These are phyloP conservation scores for Neostapfia colusana DNA, from an alignment of 176 grass and related monocot genomes.

Conservation along the genomic window DNA sequence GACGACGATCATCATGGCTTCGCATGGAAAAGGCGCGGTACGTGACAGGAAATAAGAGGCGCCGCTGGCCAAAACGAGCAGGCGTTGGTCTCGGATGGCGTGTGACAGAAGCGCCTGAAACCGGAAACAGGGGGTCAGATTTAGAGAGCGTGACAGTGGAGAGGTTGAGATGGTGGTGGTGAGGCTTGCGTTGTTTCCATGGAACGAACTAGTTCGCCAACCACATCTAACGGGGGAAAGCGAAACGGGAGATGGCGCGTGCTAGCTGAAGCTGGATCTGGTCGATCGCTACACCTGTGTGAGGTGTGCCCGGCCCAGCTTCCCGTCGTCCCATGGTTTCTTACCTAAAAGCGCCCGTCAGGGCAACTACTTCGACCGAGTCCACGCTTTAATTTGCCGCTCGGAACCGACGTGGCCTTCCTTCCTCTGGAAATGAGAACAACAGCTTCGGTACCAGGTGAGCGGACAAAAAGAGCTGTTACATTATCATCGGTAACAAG, in stretches of 20 bases:
- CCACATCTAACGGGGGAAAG: conserved; percentile 39
- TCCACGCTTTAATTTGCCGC: neutral
- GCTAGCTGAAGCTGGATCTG: neutral
- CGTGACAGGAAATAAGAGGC: neutral
- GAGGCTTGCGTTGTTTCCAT: neutral
- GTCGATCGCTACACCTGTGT: neutral
- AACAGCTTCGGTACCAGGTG: neutral
- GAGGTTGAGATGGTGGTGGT: neutral
- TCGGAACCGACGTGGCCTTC: neutral
- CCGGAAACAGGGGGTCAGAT: neutral
- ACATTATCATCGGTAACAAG: neutral
- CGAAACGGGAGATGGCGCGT: neutral
- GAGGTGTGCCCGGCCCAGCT: too few relatives aligned
- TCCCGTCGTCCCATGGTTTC: neutral
- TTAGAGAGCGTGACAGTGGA: neutral
- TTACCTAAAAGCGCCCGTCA: conserved; percentile 41
- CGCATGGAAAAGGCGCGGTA: neutral
- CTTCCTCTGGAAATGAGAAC: neutral
- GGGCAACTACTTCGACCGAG: conserved; percentile 13
- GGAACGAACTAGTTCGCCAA: conserved; percentile 44
- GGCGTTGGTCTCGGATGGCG: neutral
- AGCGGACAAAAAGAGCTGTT: neutral
- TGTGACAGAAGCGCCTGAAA: neutral
- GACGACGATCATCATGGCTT: neutral
- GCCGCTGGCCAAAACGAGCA: too few relatives aligned